A percentile compares a stretch with the other conserved stretches of the same genome.
These are phyloP conservation scores for Monilinia fructicola DNA, from an alignment of 2,329 filamentous ascomycete genomes.

Conservation along the genomic window DNA sequence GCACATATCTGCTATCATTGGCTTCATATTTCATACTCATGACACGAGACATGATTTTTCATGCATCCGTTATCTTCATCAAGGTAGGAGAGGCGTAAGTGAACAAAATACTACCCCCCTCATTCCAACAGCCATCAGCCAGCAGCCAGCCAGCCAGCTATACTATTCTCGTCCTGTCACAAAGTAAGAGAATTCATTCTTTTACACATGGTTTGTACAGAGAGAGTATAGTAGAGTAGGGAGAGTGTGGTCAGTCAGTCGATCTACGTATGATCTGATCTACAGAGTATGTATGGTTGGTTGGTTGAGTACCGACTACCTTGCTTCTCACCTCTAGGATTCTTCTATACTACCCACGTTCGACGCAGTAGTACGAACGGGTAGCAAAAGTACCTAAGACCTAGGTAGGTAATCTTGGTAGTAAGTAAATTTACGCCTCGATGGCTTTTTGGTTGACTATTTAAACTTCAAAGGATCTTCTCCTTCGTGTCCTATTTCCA, in stretches of 20 bases:
- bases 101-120: not conserved
- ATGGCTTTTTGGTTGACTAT: too few species aligned
- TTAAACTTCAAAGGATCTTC: slow-evolving; percentile 1
- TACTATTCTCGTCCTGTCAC: not conserved
- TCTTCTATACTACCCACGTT: not conserved
- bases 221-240: too few species aligned
- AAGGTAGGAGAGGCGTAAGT: not conserved
- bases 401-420: not conserved
- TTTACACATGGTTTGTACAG: not conserved
- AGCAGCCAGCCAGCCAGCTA: too few species aligned
- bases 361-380: slow-evolving; percentile 2
- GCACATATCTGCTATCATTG: not conserved
- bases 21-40: slow-evolving; percentile 2
- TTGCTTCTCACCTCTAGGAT: not conserved
- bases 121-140: too few species aligned
- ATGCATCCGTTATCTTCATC: not conserved
- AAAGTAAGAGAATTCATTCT: not conserved
- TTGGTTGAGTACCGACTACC: too few species aligned
- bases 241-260: too few species aligned
- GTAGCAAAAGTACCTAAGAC: not conserved
- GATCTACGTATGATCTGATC: too few species aligned
- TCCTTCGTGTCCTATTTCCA: slow-evolving; percentile 2
- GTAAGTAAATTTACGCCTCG: not conserved
- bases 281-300: too few species aligned
- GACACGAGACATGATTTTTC: not conserved